Evolutionary conservation across 2,329 filamentous ascomycete species (phyloP), one percentile per base, ranked within the genome.

Genomic region (Dothideomycetes sp.): DNA sequence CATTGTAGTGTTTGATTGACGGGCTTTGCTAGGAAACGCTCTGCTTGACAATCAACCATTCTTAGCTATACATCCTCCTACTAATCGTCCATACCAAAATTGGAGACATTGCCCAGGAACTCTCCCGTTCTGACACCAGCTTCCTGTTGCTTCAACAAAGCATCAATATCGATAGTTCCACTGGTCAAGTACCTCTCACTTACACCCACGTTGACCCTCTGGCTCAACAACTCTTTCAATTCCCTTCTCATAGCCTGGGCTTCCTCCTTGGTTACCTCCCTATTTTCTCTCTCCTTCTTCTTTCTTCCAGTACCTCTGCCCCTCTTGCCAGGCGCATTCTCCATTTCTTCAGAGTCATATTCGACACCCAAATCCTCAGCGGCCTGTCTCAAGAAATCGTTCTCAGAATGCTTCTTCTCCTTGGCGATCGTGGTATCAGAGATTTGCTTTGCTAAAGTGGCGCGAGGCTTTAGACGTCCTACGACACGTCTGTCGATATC

Each of bases 311-410:
- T 77, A 6, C 86, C 86, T 24, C 85, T 71, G 0, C 69, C 67
- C 15, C 58, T 51, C 0, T 83, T 71, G 5, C 78, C 76, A 6
- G 64, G 65, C 1, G 69, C 71, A 27, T 71, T 63, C 30, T 74
- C 83, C 47, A 94, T 81, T 32, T 93, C 86, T 24, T 94, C 87
- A 45, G 78, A 83, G 56, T 96, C 87, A 57, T 94, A 94, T 38
- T 95, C 89, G 0, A 96, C 84, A 1, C 91, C 91, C 0, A 98
- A 70, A 49, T 96, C 89, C 44, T 95, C 87, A 0, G 91, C 91
- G 0, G 87, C 88, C 33, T 76, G 76, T 30, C 78, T 77, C 52
- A 96, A 68, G 78, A 88, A 91, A 42, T 85, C 78, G 50, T 94
- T 84, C 51, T 94, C 84, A 53, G 82, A 82, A 41, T 76, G 77